Percentiles rank a stretch among this genome's conserved stretches.
Conservation (phyloP, 73 alveolate genomes). For the Paramecium caudatum region DNA sequence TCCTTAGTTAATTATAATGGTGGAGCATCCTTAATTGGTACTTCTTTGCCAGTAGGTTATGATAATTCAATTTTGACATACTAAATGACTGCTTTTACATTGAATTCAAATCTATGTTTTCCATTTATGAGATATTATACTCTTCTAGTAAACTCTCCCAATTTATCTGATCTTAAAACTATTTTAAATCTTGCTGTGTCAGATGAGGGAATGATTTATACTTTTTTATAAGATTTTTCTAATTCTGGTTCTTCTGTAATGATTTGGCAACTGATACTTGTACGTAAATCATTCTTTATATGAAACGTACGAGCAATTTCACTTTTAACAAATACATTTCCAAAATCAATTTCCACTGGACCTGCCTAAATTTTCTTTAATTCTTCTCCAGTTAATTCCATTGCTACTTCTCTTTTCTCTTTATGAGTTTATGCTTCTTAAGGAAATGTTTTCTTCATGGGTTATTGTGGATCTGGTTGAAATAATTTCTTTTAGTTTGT, state of each 20-base stretch:
- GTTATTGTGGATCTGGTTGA: slow-evolving; percentile 70
- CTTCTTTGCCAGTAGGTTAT: too few species aligned
- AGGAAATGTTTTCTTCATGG: slow-evolving; percentile 63
- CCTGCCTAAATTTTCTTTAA: slow-evolving; percentile 71
- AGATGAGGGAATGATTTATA: slow-evolving; percentile 67
- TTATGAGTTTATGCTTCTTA: slow-evolving; percentile 70
- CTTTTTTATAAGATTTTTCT: slow-evolving; percentile 32
- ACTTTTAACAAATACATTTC: slow-evolving; percentile 67
- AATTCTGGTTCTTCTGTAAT: slow-evolving; percentile 62
- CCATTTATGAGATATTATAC: slow-evolving; percentile 67
- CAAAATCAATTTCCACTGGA: slow-evolving; percentile 73
- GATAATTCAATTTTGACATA: slow-evolving; percentile 43
- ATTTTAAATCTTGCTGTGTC: slow-evolving; percentile 74
- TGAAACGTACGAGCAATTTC: slow-evolving; percentile 67
- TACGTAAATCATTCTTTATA: slow-evolving; percentile 73
- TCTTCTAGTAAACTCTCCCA: slow-evolving; percentile 61
- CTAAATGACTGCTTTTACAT: slow-evolving; percentile 57
- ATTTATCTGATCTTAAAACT: slow-evolving; percentile 64
- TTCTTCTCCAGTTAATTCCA: slow-evolving; percentile 75
- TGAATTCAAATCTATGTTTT: slow-evolving; percentile 65
- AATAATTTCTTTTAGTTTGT: slow-evolving; percentile 65
- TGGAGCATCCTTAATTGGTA: too few species aligned
- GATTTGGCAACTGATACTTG: slow-evolving; percentile 62
- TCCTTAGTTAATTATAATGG: too few species aligned
- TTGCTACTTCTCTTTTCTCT: slow-evolving; percentile 67